Base-by-base conservation (phyloP, 805 yeast genomes). In the Wickerhamiella bombiphila region DNA sequence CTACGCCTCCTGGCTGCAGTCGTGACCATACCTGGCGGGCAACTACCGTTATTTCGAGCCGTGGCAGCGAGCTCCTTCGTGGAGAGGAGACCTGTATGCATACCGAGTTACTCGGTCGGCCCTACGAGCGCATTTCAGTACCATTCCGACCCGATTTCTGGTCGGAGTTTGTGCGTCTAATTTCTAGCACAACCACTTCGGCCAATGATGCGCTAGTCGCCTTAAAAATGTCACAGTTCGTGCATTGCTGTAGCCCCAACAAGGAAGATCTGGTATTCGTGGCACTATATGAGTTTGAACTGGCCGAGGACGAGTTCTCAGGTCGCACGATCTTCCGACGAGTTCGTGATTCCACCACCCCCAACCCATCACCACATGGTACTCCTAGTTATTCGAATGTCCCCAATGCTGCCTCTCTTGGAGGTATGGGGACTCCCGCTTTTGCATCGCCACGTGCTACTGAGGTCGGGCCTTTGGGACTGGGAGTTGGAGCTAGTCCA, bases 81-180 rank as follows among this genome's bases (percentile, higher is more conserved):
- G 39, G 50, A 26, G 50, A 46, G 16, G 21, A 32, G 17, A 40
- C 40, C 2, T 46, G 50, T 29, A n/a, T 28, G 22, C 45, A 36
- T 29, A 44, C 41, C 19, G 29, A 34, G n/a, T n/a, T 42, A 18
- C 30, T 40, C 2, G 49, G 46, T 13, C 39, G 49, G 2, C 47
- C 47, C 25, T 36, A 41, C 11, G 51, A 47, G 32, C 46, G 42
- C 16, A 47, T 59, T n/a, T 46, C 30, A 20, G 47, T 59, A 19
- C 62, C 61, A 11, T 57, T 57, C 43, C 52, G 60, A 14, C 44
- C 55, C 17, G 64, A 59, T 37, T 59, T 59, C 43, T 59, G 63
- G 62, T 45, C 56, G 4, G 62, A 61, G 20, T 59, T 59, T 43
- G 38, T 59, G 24, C 42, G 45, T 15, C 58, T 61, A 3, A 50